These are phyloP conservation scores for Mollisiaceae sp. DNA, from an alignment of 2,329 filamentous ascomycete genomes.

Conservation along the genomic window DNA sequence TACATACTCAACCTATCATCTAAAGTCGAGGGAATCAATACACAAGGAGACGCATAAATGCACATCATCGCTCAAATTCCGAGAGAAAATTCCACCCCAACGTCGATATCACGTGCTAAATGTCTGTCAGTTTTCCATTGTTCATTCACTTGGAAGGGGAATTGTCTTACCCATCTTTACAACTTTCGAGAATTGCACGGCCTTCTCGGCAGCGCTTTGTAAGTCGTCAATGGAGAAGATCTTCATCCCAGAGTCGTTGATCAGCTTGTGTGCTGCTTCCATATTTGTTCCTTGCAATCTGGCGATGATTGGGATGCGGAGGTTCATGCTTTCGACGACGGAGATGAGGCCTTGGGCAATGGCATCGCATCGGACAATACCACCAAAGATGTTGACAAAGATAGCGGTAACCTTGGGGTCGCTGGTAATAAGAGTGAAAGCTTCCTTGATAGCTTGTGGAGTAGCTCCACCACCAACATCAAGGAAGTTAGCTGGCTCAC, in stretches of 20 bases:
- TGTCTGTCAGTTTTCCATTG: constrained; percentile 35
- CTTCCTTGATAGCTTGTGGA: constrained; percentile 93
- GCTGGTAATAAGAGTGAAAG: constrained; percentile 98
- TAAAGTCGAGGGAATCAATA: constrained; percentile 42
- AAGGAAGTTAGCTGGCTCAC: constrained; percentile 95
- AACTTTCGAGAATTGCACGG: constrained; percentile 98
- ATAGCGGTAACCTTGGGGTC: constrained; percentile 98
- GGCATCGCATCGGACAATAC: constrained; percentile 96
- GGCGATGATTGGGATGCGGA: constrained; percentile 95
- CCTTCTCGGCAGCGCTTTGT: constrained; percentile 95
- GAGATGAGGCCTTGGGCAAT: constrained; percentile 96
- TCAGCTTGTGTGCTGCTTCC: constrained; percentile 87
- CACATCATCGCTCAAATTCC: constrained; percentile 69
- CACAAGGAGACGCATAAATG: constrained; percentile 36
- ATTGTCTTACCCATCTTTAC: constrained; percentile 87
- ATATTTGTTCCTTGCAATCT: constrained; percentile 98
- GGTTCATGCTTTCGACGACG: constrained; percentile 92
- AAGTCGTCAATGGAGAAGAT: constrained; percentile 99
- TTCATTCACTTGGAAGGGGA: background rate
- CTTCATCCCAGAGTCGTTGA: constrained; percentile 98
- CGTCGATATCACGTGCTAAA: constrained; percentile 89
- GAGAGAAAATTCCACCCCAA: constrained; percentile 92
- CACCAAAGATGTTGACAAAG: constrained; percentile 99
- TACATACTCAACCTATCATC: constrained; percentile 41
- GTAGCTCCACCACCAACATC: constrained; percentile 98